Evolutionary conservation across 225 moss, liverwort and hornwort genomes (phyloP), one percentile per base, ranked within the genome.

Genomic region (Bryoerythrophyllum caledonicum): DNA sequence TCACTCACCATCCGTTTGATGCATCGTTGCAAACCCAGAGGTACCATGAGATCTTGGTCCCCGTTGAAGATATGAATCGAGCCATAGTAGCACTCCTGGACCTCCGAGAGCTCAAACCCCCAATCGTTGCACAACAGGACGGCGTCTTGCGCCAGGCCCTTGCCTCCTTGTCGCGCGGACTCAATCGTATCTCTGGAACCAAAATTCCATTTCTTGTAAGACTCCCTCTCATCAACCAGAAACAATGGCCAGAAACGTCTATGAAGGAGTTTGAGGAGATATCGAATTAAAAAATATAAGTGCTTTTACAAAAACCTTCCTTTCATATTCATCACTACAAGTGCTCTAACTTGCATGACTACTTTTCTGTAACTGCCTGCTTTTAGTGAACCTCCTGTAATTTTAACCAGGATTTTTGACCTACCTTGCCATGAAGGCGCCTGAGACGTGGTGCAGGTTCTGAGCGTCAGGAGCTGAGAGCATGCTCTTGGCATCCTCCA

Each of bases 81-180:
- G 51, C 89, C 89, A 46, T 71, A 35, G 64, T 80, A 89, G 19
- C 16, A 68, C 14, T 76, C 56, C 65, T 62, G 72, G 63, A 89
- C 84, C 25, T 89, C 89, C 25, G 84, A 69, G 43, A 82, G 77
- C 35, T 89, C 84, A 63, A 85, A 89, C 0, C 82, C 89, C 89
- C 89, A 87, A 57, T 76, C 46, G 46, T 34, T 60, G 46, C 84
- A 79, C 60, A 89, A 78, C 9, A 79, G 44, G 26, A 80, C 34
- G 61, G 67, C 72, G 81, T 89, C 87, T 78, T 87, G 84, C 35
- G 82, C 82, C 70, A 89, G 75, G 27, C 89, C 89, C 77, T 81
- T 82, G 23, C 80, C 82, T 21, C 71, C 80, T 60, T 84, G 84
- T 82, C 82, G 76, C 38, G 67, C 70, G 13, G 84, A 80, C 80